A percentile compares a stretch with the other conserved stretches of the same genome.
phyloP scores from a whole-genome alignment of 805 yeast genomes.

The Priceomyces haplophilus region DNA sequence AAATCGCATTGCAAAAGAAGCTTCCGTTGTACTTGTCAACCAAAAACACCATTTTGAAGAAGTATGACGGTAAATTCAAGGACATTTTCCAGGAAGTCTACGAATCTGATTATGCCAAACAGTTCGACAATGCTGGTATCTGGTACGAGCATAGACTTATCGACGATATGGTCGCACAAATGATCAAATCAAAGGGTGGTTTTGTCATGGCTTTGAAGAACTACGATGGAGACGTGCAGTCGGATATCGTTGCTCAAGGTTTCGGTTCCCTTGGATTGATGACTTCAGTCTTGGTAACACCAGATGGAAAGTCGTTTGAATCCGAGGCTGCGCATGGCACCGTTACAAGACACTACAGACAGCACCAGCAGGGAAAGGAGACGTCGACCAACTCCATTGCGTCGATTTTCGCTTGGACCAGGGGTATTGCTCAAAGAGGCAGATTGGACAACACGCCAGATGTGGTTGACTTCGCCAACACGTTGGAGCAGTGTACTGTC shows the following conservation, averaged over 20 bases:
- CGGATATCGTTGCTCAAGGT: constrained; percentile 85
- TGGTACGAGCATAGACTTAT: constrained; percentile 79
- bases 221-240: constrained; percentile 84
- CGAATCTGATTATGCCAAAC: constrained; percentile 51
- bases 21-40: constrained; percentile 69
- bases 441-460: constrained; percentile 69
- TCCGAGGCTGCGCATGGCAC: constrained; percentile 88
- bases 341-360: constrained; percentile 83
- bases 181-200: constrained; percentile 83
- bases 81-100: constrained; percentile 72
- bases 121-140: constrained; percentile 59
- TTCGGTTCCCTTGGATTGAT: constrained; percentile 80
- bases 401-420: constrained; percentile 82
- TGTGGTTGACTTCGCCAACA: constrained; percentile 62
- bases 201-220: constrained; percentile 77
- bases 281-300: constrained; percentile 81
- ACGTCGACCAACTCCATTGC: constrained; percentile 86
- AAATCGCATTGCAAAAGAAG: constrained; percentile 62
- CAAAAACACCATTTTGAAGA: constrained; percentile 77
- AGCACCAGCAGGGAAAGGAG: constrained; percentile 75
- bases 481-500: constrained; percentile 62
- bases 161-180: constrained; percentile 88
- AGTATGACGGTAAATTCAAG: constrained; percentile 79
- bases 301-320: constrained; percentile 84
- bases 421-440: constrained; percentile 82